Base-by-base conservation (phyloP, 108 stramenopile genomes). In the Nitzschia putrida region DNA sequence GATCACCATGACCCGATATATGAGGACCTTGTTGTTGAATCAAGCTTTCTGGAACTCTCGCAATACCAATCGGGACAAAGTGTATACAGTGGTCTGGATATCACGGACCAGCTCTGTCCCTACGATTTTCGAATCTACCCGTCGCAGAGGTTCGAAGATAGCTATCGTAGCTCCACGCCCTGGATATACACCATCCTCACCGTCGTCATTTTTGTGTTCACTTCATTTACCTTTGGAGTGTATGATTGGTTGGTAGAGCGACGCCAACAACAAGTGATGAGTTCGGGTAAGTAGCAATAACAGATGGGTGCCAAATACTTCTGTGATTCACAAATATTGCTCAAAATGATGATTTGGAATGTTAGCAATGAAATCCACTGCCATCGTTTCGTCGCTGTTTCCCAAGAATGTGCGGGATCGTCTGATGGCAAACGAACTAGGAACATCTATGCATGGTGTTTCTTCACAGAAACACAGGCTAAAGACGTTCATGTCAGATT, bases 1-100 rank as follows among this genome's bases (percentile, higher is more conserved):
- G 87, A 88, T 59, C 43, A 59, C 34, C 84, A 88, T 54, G 74
- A 85, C 53, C 40, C 45, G 18, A 69, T 72, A 14, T 88, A 68
- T 53, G 58, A 79, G 37, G 29, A 57, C 8, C 44, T 77, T 20
- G 58, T 26, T 0, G 45, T 64, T 13, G 13, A 25, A 68, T 38
- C 14, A 26, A 20, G 7, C 2, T 10, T 9, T 74, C 29, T 24
- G 34, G 3, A 34, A 29, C 20, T 38, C 37, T 24, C 22, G 22
- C 14, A 13, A 5, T 16, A 8, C 18, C 29, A 34, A 34, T 18
- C 18, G 18, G 13, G 53, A 55, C 26, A 39, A 16, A 16, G 11
- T 16, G 18, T 53, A 11, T 68, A 68, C 10, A 69, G 22, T 24
- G 38, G 60, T 3, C 37, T 68, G 8, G 11, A 29, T 14, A 18